Conservation (phyloP, 148 eudicot genomes). For the Silene conica region DNA sequence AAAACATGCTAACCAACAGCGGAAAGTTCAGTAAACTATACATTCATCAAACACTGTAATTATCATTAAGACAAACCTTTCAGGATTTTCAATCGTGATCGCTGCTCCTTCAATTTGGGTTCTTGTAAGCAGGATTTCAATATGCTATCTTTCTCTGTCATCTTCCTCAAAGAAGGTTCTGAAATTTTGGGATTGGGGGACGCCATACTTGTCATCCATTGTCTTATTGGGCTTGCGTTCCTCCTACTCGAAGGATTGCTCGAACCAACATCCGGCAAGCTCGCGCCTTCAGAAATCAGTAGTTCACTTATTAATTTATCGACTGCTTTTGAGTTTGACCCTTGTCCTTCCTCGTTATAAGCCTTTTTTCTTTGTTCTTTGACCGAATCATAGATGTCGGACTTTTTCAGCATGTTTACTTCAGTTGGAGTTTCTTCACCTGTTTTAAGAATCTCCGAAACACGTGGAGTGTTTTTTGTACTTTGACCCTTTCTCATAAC, state of each 20-base stretch:
- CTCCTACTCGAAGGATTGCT: slow-evolving; percentile 38
- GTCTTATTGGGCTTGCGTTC: slow-evolving; percentile 61
- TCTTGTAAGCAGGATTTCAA: slow-evolving; percentile 74
- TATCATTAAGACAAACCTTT: slow-evolving; percentile 28
- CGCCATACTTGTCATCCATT: slow-evolving; percentile 55
- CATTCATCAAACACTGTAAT: slow-evolving; percentile 15
- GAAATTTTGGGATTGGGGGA: slow-evolving; percentile 39
- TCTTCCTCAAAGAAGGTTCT: slow-evolving; percentile 50
- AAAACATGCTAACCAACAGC: slow-evolving; percentile 13
- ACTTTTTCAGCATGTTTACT: slow-evolving; percentile 36
- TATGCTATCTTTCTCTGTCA: slow-evolving; percentile 43
- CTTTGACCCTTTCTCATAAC: slow-evolving; percentile 37
- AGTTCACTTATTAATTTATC: slow-evolving; percentile 60
- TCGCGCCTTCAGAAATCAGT: slow-evolving; percentile 42
- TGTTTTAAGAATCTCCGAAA: slow-evolving; percentile 6
- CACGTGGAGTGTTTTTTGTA: slow-evolving; percentile 24
- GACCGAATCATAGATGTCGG: slow-evolving; percentile 41
- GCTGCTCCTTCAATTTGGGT: slow-evolving; percentile 70
- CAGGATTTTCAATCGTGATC: slow-evolving; percentile 63
- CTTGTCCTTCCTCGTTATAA: slow-evolving; percentile 29
- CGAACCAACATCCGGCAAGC: slow-evolving; percentile 26
- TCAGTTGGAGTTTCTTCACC: slow-evolving; percentile 36
- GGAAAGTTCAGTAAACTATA: slow-evolving; percentile 11
- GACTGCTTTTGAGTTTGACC: slow-evolving; percentile 33
- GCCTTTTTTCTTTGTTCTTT: slow-evolving; percentile 33